These are phyloP conservation scores for Tolypocladium ovalisporum DNA, from an alignment of 2,329 filamentous ascomycete genomes.

Conservation along the genomic window DNA sequence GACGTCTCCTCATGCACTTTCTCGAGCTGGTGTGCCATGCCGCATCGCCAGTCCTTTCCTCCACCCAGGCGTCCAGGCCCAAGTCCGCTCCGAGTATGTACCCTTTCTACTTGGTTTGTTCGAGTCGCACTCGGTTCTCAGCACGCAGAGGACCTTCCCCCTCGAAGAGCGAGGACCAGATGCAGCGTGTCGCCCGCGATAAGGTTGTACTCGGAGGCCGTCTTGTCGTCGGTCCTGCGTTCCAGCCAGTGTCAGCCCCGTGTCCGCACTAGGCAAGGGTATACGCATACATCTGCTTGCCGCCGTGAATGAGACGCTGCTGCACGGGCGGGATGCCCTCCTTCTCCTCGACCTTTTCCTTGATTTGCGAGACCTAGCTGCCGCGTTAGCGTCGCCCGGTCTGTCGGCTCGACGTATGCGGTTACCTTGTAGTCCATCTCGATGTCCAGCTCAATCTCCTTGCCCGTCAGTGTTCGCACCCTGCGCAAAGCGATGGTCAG, in stretches of 20 bases:
- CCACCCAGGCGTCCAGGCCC: not conserved
- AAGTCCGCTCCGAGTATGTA: not conserved
- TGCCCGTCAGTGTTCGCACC: slow-evolving; percentile 94
- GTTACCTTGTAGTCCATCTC: slow-evolving; percentile 87
- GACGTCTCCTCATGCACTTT: not conserved
- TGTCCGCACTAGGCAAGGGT: not conserved
- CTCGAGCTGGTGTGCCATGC: not conserved
- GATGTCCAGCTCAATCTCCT: slow-evolving; percentile 98
- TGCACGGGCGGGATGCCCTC: slow-evolving; percentile 96
- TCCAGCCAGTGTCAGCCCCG: not conserved
- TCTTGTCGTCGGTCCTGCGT: slow-evolving; percentile 84
- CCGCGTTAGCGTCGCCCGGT: not conserved
- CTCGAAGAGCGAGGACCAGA: slow-evolving; percentile 66
- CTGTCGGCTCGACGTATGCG: not conserved
- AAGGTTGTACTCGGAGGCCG: slow-evolving; percentile 79
- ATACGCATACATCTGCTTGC: slow-evolving; percentile 83
- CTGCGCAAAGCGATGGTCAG: slow-evolving; percentile 31
- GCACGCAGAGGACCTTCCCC: not conserved
- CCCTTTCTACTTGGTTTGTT: not conserved
- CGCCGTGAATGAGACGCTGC: slow-evolving; percentile 90
- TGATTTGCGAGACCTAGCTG: slow-evolving; percentile 78
- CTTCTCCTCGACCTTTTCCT: slow-evolving; percentile 98
- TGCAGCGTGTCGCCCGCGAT: slow-evolving; percentile 90
- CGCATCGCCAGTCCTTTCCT: not conserved
- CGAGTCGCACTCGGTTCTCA: not conserved